Base-by-base conservation (phyloP, 1,284 basidiomycete genomes). In the Cutaneotrichosporon sp. region DNA sequence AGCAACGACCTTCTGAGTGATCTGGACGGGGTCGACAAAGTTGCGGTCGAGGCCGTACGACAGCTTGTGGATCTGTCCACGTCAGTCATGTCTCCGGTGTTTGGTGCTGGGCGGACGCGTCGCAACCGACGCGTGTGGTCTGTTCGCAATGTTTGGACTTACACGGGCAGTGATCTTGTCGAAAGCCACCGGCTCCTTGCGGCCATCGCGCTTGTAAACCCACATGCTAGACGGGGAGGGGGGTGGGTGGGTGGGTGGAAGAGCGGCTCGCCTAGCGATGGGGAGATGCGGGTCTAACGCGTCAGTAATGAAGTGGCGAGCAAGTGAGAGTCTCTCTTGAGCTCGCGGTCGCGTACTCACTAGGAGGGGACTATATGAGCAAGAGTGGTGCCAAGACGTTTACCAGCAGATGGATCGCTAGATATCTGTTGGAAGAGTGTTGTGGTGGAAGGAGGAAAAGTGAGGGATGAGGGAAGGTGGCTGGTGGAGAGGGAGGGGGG, bases 11-110 rank as follows among this genome's bases (percentile, higher is more conserved):
- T 97, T 97, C 82, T 95, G 92, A 22, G 92, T 88, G 66, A 94
- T 88, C 89, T 97, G 92, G 64, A 97, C 92, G 14, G 97, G 90
- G 77, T 97, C 92, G 58, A 99, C 89, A 74, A 92, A 91, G 77
- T 94, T 89, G 72, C 87, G 85, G 81, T 99, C 96, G 38, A 99
- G 88, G 68, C 96, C 96, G 79, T 98, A 99, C 75, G 94, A 97
- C 26, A 99, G 88, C 84, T 99, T 99, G 79, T 89, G 88, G 76
- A 99, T 90, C 73, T 95, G 85, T 38, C 1, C 14, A 5, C 32
- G 55, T 52, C 32, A 57, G 55, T 21, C 2, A 42, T 42, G 42
- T 34, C 6, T 52, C 31, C 4, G 21, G 46, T 30, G 55, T 14
- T n/a, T 13, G 49, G 49, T 8, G 26, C n/a, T 30, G 22, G 26